Evolutionary conservation across 805 yeast species (phyloP).

Genomic region (Candida namnaoensis): DNA sequence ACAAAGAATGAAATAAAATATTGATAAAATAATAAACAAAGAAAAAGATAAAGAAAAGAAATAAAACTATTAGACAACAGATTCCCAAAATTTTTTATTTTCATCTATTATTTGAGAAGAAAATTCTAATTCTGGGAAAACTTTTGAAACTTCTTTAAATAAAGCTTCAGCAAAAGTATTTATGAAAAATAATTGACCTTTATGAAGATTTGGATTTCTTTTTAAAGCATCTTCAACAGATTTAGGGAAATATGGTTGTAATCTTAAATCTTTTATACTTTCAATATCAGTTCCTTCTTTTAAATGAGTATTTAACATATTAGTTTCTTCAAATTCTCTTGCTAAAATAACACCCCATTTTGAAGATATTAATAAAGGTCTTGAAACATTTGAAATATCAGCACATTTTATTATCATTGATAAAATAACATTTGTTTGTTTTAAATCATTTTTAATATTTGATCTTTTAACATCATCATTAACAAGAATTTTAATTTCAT

Average conservation of each 20-base stretch:
- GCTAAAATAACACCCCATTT: slow-evolving; percentile 83
- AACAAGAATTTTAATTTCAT: slow-evolving; percentile 18
- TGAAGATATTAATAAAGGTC: slow-evolving; percentile 67
- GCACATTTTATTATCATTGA: slow-evolving; percentile 85
- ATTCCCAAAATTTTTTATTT: slow-evolving; percentile 50
- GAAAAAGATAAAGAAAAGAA: no score
- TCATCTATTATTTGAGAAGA: slow-evolving; percentile 42
- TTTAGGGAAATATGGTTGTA: slow-evolving; percentile 23
- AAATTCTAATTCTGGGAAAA: slow-evolving; percentile 54
- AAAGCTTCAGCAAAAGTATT: slow-evolving; percentile 72
- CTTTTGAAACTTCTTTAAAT: slow-evolving; percentile 53
- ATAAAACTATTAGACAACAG: no score
- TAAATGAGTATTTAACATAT: slow-evolving; percentile 35
- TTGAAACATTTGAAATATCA: slow-evolving; percentile 87
- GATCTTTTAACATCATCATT: slow-evolving; percentile 5
- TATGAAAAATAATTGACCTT: slow-evolving; percentile 79
- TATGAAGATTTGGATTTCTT: slow-evolving; percentile 42
- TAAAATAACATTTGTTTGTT: slow-evolving; percentile 36
- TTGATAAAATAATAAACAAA: no score
- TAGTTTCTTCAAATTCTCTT: slow-evolving; percentile 68
- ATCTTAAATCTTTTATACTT: slow-evolving; percentile 8
- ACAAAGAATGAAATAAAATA: no score
- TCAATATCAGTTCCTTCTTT: slow-evolving; percentile 14
- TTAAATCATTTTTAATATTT: slow-evolving; percentile 8
- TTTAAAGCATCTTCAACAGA: slow-evolving; percentile 34